Conservation (phyloP, 306 rosid species). For the Pterocarpus santalinus region DNA sequence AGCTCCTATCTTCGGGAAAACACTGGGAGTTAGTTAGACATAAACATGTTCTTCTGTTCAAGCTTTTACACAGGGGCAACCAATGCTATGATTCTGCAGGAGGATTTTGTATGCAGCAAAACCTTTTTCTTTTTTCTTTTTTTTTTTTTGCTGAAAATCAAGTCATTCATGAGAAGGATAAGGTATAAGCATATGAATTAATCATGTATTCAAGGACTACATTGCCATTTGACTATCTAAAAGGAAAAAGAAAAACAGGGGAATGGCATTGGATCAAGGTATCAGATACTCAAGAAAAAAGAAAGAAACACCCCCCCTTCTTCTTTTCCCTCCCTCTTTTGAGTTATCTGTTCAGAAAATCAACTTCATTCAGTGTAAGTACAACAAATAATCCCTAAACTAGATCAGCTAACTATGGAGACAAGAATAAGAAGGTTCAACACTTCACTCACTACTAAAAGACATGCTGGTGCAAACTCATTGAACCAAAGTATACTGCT, state of each 20-base stretch:
- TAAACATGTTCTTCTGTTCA: slow-evolving; percentile 52
- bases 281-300: not conserved
- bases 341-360: not conserved
- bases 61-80: slow-evolving; percentile 39
- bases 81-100: slow-evolving; percentile 58
- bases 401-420: not conserved
- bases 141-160: slow-evolving; percentile 62
- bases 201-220: not conserved
- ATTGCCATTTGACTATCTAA: not conserved
- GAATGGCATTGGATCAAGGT: too few relatives aligned
- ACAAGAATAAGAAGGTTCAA: not conserved
- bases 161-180: slow-evolving; percentile 26
- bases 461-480: not conserved
- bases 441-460: not conserved
- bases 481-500: not conserved
- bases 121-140: slow-evolving; percentile 88
- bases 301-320: not conserved
- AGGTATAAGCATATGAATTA: slow-evolving; percentile 12
- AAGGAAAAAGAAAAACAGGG: not conserved
- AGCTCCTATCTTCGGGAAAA: slow-evolving; percentile 52
- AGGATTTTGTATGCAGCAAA: slow-evolving; percentile 76
- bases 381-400: not conserved
- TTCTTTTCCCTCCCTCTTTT: too few relatives aligned
- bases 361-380: not conserved
- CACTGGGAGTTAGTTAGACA: slow-evolving; percentile 55